Conservation (phyloP, 106 monocot genomes). For the Dendrobium chrysotoxum region DNA sequence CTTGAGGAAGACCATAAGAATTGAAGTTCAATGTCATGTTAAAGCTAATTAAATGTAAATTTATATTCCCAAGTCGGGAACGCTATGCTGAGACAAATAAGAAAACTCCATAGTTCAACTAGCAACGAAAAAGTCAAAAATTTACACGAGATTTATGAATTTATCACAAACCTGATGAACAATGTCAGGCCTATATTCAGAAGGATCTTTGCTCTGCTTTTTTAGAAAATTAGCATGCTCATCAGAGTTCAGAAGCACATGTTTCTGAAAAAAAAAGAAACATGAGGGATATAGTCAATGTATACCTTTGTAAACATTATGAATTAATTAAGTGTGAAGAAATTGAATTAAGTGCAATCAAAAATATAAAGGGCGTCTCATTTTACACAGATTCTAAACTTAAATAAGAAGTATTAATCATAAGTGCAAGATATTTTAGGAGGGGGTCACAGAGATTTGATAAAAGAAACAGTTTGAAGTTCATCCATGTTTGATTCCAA, state of each 20-base stretch:
- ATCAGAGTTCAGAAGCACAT: slow-evolving; percentile 66
- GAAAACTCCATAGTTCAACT: not conserved
- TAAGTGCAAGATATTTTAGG: not conserved
- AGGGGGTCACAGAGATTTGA: not conserved
- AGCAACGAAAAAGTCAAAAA: not conserved
- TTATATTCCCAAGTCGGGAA: not conserved
- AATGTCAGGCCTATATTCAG: slow-evolving; percentile 75
- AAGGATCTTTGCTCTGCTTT: slow-evolving; percentile 60
- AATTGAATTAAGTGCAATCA: not conserved
- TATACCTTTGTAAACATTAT: not conserved
- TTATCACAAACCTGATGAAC: slow-evolving; percentile 45
- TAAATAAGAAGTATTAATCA: not conserved
- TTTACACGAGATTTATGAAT: not conserved
- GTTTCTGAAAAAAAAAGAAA: slow-evolving; percentile 27
- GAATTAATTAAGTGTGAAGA: not conserved
- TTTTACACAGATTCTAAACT: not conserved
- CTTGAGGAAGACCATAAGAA: not conserved
- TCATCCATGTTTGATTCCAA: not conserved
- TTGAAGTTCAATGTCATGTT: not conserved
- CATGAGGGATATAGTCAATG: not conserved
- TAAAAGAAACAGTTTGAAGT: not conserved
- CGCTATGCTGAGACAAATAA: not conserved
- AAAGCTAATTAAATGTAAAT: not conserved
- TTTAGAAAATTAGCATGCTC: slow-evolving; percentile 65
- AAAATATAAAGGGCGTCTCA: not conserved